phyloP scores from a whole-genome alignment of 768 basidiomycete species.

The Hebeloma cylindrosporum region DNA sequence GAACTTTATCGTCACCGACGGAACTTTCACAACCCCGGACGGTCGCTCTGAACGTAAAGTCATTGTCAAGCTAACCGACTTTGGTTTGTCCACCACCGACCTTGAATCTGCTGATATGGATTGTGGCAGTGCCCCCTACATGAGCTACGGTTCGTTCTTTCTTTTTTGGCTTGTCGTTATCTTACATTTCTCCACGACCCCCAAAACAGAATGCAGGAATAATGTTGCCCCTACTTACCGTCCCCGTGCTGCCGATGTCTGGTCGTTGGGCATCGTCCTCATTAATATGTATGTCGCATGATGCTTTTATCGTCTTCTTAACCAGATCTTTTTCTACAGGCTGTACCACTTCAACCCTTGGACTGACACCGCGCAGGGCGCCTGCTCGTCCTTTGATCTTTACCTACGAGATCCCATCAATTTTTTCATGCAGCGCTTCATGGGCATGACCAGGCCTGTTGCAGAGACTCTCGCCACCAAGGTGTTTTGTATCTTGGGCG shows the following conservation, averaged over 20 bases:
- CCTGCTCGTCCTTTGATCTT: slow-evolving; percentile 76
- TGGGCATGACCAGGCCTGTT: slow-evolving; percentile 83
- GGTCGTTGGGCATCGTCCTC: slow-evolving; percentile 98
- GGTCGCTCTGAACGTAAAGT: slow-evolving; percentile 79
- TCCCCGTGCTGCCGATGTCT: slow-evolving; percentile 95
- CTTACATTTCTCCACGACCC: slow-evolving; percentile 17
- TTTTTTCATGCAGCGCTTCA: slow-evolving; percentile 89
- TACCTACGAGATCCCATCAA: slow-evolving; percentile 77
- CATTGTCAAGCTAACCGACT: slow-evolving; percentile 94
- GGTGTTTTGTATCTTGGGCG: slow-evolving; percentile 79
- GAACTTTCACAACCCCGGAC: slow-evolving; percentile 52
- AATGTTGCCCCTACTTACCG: slow-evolving; percentile 93
- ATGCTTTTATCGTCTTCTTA: not conserved
- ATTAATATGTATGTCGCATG: slow-evolving; percentile 82
- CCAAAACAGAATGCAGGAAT: slow-evolving; percentile 86
- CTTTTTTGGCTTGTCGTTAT: not conserved
- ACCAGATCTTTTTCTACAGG: slow-evolving; percentile 40
- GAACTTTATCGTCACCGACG: slow-evolving; percentile 95
- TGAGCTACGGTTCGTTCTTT: slow-evolving; percentile 81
- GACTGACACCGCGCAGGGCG: slow-evolving; percentile 88
- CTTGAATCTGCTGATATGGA: slow-evolving; percentile 92
- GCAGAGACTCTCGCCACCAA: slow-evolving; percentile 83
- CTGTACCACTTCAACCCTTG: slow-evolving; percentile 98
- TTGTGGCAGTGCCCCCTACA: slow-evolving; percentile 97
- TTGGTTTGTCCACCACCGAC: slow-evolving; percentile 92